Conservation (phyloP, 768 basidiomycete genomes). For the Rubroboletus satanas region DNA sequence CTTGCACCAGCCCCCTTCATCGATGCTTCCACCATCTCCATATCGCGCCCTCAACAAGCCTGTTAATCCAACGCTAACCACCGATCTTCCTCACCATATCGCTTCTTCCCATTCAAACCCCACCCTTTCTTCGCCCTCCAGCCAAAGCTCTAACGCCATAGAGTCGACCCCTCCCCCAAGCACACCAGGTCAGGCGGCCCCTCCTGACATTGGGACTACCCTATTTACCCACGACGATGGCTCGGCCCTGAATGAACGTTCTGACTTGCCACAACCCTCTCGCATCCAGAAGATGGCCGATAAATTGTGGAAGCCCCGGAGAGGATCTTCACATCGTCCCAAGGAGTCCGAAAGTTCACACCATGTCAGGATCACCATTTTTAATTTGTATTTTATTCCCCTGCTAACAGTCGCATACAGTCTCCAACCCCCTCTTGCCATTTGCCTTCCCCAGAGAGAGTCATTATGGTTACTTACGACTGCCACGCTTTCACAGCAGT, state of each 20-base stretch:
- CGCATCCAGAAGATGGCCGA: conserved; percentile 34
- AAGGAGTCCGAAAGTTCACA: conserved; percentile 28
- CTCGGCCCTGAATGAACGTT: conserved; percentile 27
- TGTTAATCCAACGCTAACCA: conserved; percentile 32
- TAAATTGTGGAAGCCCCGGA: conserved; percentile 25
- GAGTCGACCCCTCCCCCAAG: conserved; percentile 71
- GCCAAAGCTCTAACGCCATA: conserved; percentile 55
- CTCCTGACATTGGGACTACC: conserved; percentile 38
- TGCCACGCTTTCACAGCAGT: conserved; percentile 73
- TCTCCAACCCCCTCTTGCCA: conserved; percentile 30
- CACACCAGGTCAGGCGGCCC: conserved; percentile 53
- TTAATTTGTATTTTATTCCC: conserved; percentile 1
- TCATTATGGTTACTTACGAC: conserved; percentile 70
- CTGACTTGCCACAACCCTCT: conserved; percentile 27
- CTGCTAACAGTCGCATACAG: conserved; percentile 19
- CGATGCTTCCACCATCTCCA: conserved; percentile 21
- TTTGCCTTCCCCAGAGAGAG: conserved; percentile 29
- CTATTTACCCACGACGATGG: conserved; percentile 39
- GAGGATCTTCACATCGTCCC: conserved; percentile 28
- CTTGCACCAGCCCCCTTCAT: conserved; percentile 23
- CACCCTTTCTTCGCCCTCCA: conserved; percentile 66
- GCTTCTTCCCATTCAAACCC: conserved; percentile 46
- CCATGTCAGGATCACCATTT: conserved; percentile 13
- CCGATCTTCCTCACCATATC: conserved; percentile 33
- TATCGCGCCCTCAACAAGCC: conserved; percentile 20